Evolutionary conservation across 2,329 filamentous ascomycete genomes (phyloP).

Genomic region (Bisporella sp.): DNA sequence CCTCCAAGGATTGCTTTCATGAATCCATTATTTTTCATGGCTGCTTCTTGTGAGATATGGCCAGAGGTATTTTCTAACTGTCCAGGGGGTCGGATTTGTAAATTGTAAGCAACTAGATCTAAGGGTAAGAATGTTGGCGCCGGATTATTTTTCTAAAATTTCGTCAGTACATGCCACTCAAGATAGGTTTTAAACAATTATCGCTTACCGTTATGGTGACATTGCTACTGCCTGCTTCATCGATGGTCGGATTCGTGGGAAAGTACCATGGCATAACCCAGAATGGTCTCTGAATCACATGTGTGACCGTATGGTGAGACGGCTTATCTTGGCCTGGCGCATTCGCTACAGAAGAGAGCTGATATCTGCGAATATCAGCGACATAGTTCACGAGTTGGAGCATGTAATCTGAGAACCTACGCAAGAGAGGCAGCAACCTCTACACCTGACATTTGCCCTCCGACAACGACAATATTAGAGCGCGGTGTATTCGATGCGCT

Average conservation of each 20-base stretch:
- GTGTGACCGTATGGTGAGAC: slow-evolving; percentile 53
- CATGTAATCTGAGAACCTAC: no score
- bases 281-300: slow-evolving; percentile 61
- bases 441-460: slow-evolving; percentile 76
- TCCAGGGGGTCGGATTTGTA: slow-evolving; percentile 49
- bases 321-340: slow-evolving; percentile 38
- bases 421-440: slow-evolving; percentile 59
- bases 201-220: not conserved
- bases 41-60: slow-evolving; percentile 52
- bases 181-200: no score
- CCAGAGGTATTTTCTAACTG: slow-evolving; percentile 58
- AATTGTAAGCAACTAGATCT: slow-evolving; percentile 67
- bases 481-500: slow-evolving; percentile 31
- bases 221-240: not conserved
- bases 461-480: slow-evolving; percentile 63
- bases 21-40: slow-evolving; percentile 45
- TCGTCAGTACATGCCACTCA: no score
- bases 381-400: no score
- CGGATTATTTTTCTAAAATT: slow-evolving; percentile 20
- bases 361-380: slow-evolving; percentile 26
- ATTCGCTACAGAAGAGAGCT: slow-evolving; percentile 58
- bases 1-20: slow-evolving; percentile 42
- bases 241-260: slow-evolving; percentile 19
- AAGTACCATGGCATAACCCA: slow-evolving; percentile 61
- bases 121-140: slow-evolving; percentile 62